Percentiles rank a stretch among this genome's conserved stretches.
Conservation (phyloP, 345 rosid species). For the Populus simonii region DNA sequence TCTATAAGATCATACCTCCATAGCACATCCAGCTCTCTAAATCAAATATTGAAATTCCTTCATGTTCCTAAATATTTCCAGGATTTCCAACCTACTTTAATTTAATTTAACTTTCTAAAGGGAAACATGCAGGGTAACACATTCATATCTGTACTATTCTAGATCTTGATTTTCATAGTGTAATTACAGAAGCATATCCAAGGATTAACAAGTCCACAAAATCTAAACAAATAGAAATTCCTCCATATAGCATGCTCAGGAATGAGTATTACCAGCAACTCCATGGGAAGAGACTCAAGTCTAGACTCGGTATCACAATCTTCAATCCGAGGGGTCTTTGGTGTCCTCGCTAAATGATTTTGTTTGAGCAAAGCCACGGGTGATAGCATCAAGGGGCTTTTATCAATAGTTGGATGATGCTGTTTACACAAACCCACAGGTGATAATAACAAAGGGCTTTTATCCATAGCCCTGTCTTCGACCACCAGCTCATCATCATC, state of each 20-base stretch:
- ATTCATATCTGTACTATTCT: too few relatives aligned
- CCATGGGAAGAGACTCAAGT: constrained; percentile 86
- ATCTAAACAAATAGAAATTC: not conserved
- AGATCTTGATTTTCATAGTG: too few relatives aligned
- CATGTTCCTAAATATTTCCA: too few relatives aligned
- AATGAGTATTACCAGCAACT: constrained; percentile 57
- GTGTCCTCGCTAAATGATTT: constrained; percentile 51
- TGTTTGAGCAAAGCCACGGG: constrained; percentile 55
- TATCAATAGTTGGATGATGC: constrained; percentile 34
- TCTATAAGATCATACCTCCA: not conserved
- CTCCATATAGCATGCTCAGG: not conserved
- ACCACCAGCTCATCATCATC: constrained; percentile 14
- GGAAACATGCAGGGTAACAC: too few relatives aligned
- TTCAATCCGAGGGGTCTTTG: constrained; percentile 64
- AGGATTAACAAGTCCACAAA: not conserved
- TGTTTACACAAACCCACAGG: constrained; percentile 55
- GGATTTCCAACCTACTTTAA: too few relatives aligned
- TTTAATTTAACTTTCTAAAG: too few relatives aligned
- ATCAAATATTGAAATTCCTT: too few relatives aligned
- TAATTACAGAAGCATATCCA: too few relatives aligned
- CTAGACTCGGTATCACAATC: constrained; percentile 57
- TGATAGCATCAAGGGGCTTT: constrained; percentile 53
- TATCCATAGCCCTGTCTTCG: constrained; percentile 36
- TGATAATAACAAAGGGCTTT: constrained; percentile 53
- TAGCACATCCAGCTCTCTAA: not conserved